These are phyloP conservation scores for Wickerhamiella cacticola DNA, from an alignment of 805 yeast species.

Conservation along the genomic window DNA sequence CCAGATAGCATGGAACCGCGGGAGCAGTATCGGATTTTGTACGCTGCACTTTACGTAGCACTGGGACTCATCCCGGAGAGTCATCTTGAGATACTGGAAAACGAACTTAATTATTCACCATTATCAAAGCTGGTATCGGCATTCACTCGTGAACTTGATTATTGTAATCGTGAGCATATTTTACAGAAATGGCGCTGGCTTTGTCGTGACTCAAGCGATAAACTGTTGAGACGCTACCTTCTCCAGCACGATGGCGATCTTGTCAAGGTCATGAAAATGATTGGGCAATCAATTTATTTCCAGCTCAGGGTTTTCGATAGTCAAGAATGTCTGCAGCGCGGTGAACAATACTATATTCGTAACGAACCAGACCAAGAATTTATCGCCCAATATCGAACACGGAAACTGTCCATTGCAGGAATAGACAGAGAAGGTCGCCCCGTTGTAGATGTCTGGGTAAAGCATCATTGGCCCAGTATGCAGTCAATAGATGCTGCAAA, in stretches of 20 bases:
- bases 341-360: conserved; percentile 51
- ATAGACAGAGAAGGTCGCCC: conserved; percentile 64
- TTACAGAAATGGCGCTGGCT: conserved; percentile 4
- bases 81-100: background rate
- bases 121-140: background rate
- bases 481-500: conserved; percentile 63
- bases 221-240: conserved; percentile 56
- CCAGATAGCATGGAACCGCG: background rate
- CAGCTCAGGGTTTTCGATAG: conserved; percentile 37
- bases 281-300: background rate
- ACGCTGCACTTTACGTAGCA: background rate
- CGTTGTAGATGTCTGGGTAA: conserved; percentile 66
- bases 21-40: background rate
- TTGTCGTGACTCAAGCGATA: conserved; percentile 59
- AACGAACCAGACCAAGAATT: conserved; percentile 26
- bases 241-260: conserved; percentile 55
- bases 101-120: background rate
- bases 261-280: background rate
- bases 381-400: conserved; percentile 42
- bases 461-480: conserved; percentile 55
- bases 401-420: conserved; percentile 68
- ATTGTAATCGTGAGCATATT: background rate
- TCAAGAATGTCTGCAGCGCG: conserved; percentile 48
- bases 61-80: background rate
- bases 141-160: background rate